phyloP scores from a whole-genome alignment of 805 yeast genomes.

The Suhomyces sp. region DNA sequence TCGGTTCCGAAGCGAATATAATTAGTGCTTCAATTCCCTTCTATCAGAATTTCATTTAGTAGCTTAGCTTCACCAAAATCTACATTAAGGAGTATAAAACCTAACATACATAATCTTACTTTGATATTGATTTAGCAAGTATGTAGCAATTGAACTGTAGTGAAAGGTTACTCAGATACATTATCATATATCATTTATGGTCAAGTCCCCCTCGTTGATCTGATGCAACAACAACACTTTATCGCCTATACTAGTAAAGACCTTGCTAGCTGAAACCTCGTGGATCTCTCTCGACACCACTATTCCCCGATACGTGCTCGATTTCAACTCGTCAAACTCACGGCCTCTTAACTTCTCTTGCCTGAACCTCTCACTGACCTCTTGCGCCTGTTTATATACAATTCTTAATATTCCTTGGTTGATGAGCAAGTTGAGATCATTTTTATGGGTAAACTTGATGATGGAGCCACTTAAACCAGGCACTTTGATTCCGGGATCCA shows the following conservation, averaged over 20 bases:
- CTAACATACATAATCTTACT: too few species aligned
- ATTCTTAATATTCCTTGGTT: slow-evolving; percentile 50
- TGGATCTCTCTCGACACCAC: neutral
- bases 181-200: neutral
- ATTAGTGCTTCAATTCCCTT: too few species aligned
- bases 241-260: neutral
- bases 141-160: too few species aligned
- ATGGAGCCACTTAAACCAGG: slow-evolving; percentile 64
- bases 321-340: slow-evolving; percentile 1
- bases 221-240: neutral
- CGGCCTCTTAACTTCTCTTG: slow-evolving; percentile 3
- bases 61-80: too few species aligned
- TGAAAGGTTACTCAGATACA: too few species aligned
- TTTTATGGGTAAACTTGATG: slow-evolving; percentile 58
- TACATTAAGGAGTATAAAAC: too few species aligned
- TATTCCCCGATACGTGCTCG: neutral
- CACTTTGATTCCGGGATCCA: slow-evolving; percentile 35
- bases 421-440: slow-evolving; percentile 51
- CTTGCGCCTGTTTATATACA: slow-evolving; percentile 14
- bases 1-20: too few species aligned
- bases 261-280: neutral
- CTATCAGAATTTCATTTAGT: too few species aligned
- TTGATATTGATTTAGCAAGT: too few species aligned
- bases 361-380: slow-evolving; percentile 6
- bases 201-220: neutral